Evolutionary conservation across 106 monocot genomes (phyloP), one percentile per base, ranked within the genome.

Genomic region (Amphibolis antarctica): DNA sequence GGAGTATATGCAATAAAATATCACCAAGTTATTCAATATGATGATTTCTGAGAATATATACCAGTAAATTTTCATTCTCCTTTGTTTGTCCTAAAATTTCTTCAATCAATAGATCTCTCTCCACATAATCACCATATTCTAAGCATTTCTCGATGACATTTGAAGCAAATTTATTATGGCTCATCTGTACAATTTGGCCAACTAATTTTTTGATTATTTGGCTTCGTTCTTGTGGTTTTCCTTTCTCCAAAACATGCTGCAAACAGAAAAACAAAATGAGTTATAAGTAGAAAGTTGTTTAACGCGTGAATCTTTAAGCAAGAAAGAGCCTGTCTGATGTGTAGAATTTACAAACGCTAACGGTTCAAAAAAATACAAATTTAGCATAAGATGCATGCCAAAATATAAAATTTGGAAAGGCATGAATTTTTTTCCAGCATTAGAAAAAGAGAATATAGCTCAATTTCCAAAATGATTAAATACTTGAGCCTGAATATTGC

Each of bases 151-250:
- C 93, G 54, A 94, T 82, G 24, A 94, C 93, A 74, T 94, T 94
- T 15, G 93, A 94, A 22, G 93, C 93, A 74, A 77, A 94, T 47
- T 94, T 94, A 66, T 94, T 77, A 63, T 94, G 93, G 59, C 93
- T 94, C 93, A 94, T 86, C 28, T 77, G 82, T 29, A 94, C 86
- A 71, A 94, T 75, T 69, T 89, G 83, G 9, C 86, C 86, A 64
- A 86, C 83, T 36, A 94, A 59, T 76, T 89, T 89, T 46, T 43
- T 86, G 21, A 94, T 94, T 51, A 93, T 88, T 70, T 83, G 85
- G 71, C 69, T 81, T 64, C 49, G 22, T 65, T 72, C 71, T 42
- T 29, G 63, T 30, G 58, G 57, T 24, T 59, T 73, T 58, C 73
- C 66, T 30, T 57, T 73, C 25, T 73, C 73, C 55, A 73, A 42